A percentile compares a stretch with the other conserved stretches of the same genome.
Conservation (phyloP, 139 green algal species). For the Zygnema cylindricum region DNA sequence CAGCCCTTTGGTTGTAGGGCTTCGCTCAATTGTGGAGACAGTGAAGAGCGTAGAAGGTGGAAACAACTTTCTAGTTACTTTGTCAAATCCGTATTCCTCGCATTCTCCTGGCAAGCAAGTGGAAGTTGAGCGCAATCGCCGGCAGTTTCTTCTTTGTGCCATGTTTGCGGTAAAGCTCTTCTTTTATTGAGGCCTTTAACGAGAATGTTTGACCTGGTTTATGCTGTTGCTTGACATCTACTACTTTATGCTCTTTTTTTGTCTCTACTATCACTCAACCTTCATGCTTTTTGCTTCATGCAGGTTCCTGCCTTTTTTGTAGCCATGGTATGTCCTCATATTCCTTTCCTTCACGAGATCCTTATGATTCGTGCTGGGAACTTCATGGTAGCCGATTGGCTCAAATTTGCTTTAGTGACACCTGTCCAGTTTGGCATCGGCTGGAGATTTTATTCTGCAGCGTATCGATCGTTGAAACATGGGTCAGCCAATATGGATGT, state of each 20-base stretch:
- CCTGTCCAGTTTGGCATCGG: slow-evolving; percentile 92
- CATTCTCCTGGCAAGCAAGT: slow-evolving; percentile 21
- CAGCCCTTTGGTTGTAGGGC: slow-evolving; percentile 72
- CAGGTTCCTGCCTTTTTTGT: slow-evolving; percentile 70
- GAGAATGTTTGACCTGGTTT: no score
- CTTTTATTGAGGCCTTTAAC: no score
- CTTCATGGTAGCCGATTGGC: slow-evolving; percentile 77
- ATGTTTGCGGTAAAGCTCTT: slow-evolving; percentile 20
- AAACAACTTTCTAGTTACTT: neutral
- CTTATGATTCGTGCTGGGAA: slow-evolving; percentile 67
- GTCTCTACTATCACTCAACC: neutral
- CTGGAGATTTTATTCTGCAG: slow-evolving; percentile 90
- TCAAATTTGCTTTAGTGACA: slow-evolving; percentile 86
- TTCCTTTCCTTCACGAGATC: slow-evolving; percentile 64
- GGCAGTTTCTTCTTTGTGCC: slow-evolving; percentile 30
- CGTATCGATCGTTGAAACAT: slow-evolving; percentile 72
- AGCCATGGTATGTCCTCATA: slow-evolving; percentile 83
- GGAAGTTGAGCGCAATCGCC: slow-evolving; percentile 8
- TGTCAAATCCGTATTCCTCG: neutral
- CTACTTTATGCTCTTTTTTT: no score
- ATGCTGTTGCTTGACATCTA: no score
- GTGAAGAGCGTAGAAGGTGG: slow-evolving; percentile 65
- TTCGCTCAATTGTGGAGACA: slow-evolving; percentile 75
- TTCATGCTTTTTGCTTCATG: slow-evolving; percentile 18
- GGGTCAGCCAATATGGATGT: slow-evolving; percentile 98